phyloP scores from a whole-genome alignment of 1,139 yeast genomes.

The Sugiyamaella xylanicola region DNA sequence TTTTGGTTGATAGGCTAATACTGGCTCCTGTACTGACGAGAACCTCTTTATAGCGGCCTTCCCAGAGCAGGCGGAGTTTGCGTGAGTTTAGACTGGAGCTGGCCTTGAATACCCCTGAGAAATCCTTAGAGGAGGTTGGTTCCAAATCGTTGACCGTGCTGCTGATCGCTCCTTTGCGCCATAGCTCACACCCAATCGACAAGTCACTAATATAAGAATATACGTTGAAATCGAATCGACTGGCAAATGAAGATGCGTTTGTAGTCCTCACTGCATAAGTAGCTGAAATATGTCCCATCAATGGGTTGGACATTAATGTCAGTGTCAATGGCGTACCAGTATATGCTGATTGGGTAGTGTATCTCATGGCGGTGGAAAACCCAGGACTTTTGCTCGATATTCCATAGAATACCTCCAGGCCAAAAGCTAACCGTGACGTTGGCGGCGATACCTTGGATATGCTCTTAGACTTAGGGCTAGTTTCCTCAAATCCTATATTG shows the following conservation, averaged over 20 bases:
- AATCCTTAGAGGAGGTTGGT: slow-evolving; percentile 4
- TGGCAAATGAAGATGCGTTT: slow-evolving; percentile 73
- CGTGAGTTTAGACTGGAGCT: slow-evolving; percentile 70
- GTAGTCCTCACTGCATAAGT: slow-evolving; percentile 87
- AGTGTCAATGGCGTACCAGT: slow-evolving; percentile 88
- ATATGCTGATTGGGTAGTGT: slow-evolving; percentile 81
- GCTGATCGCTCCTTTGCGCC: slow-evolving; percentile 45
- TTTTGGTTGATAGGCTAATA: slow-evolving; percentile 42
- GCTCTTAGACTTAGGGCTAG: slow-evolving; percentile 8
- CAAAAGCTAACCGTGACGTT: slow-evolving; percentile 61
- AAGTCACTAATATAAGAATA: slow-evolving; percentile 89
- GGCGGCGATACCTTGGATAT: slow-evolving; percentile 27
- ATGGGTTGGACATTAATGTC: slow-evolving; percentile 85
- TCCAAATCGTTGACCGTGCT: not conserved
- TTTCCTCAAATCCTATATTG: slow-evolving; percentile 53
- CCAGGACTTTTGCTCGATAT: slow-evolving; percentile 69
- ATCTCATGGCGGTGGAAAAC: slow-evolving; percentile 78
- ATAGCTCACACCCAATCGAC: slow-evolving; percentile 83
- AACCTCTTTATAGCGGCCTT: slow-evolving; percentile 81
- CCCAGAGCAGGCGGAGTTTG: slow-evolving; percentile 75
- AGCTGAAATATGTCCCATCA: slow-evolving; percentile 86
- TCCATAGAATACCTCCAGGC: slow-evolving; percentile 91
- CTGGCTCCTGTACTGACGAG: slow-evolving; percentile 75
- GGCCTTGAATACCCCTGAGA: slow-evolving; percentile 72
- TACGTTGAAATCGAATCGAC: slow-evolving; percentile 85